phyloP scores from a whole-genome alignment of 1,284 basidiomycete species.

The Cryptococcus sp. region DNA sequence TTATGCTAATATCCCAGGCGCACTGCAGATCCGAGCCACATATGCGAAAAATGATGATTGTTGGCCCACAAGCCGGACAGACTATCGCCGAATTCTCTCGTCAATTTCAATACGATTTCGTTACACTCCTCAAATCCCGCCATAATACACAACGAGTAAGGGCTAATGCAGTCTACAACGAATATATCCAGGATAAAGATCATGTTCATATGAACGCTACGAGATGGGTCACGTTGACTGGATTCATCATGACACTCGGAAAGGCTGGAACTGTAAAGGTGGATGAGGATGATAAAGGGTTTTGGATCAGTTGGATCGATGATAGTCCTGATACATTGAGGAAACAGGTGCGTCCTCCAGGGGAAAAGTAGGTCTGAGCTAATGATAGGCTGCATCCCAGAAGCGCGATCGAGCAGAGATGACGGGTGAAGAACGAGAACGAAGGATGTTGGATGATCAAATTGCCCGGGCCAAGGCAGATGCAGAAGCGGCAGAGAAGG shows the following conservation, averaged over 20 bases:
- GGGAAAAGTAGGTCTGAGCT: background rate
- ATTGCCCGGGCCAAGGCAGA: slow-evolving; percentile 71
- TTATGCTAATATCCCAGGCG: slow-evolving; percentile 25
- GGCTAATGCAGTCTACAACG: slow-evolving; percentile 96
- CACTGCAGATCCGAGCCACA: slow-evolving; percentile 54
- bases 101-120: slow-evolving; percentile 89
- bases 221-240: slow-evolving; percentile 92
- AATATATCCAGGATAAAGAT: slow-evolving; percentile 90
- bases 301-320: slow-evolving; percentile 97
- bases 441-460: slow-evolving; percentile 85
- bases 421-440: slow-evolving; percentile 91
- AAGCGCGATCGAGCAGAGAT: slow-evolving; percentile 89
- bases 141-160: slow-evolving; percentile 90
- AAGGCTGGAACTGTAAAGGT: slow-evolving; percentile 82
- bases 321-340: slow-evolving; percentile 88
- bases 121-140: slow-evolving; percentile 67
- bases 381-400: slow-evolving; percentile 68
- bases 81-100: slow-evolving; percentile 87
- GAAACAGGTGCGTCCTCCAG: slow-evolving; percentile 60
- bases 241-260: slow-evolving; percentile 89
- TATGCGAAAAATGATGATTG: slow-evolving; percentile 90
- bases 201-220: slow-evolving; percentile 99
- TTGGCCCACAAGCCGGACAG: slow-evolving; percentile 85
- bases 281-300: slow-evolving; percentile 97
- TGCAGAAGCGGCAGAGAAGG: slow-evolving; percentile 27